Evolutionary conservation across 2,329 filamentous ascomycete genomes (phyloP), one percentile per base, ranked within the genome.

Genomic region (Parastagonospora nodorum): DNA sequence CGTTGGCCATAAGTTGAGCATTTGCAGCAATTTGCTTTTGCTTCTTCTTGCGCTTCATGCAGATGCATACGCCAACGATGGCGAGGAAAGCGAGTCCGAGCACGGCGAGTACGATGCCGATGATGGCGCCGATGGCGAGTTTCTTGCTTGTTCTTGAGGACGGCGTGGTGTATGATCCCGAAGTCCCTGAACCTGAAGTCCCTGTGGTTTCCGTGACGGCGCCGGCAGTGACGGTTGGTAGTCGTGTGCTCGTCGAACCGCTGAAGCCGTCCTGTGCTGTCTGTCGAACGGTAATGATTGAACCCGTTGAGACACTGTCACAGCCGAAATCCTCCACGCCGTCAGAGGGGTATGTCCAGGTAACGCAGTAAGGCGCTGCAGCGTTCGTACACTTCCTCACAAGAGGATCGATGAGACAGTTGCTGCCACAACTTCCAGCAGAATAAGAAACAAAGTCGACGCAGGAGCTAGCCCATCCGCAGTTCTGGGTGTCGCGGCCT

Each of bases 391-490:
- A 69, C 32, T 68, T 68, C 8, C 55, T 51, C 11, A 67, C 42
- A 42, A 66, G 65, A n/a, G 48, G 48, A 36, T 70, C 58, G 12
- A 42, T 14, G 14, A 52, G 15, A 44, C 67, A 70, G 36, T 42
- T 48, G 2, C 48, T 27, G 14, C 50, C 55, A 36, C 64, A 68
- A 27, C 37, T 33, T 6, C 53, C 52, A 12, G 60, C 53, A 1
- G 27, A 47, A 29, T 51, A 64, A 10, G 19, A 45, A 9, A 49
- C 47, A 32, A 59, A 61, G 46, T 67, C 63, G n/a, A 70, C 45
- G 37, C 64, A 70, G n/a, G 50, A 57, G 19, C 55, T 58, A n/a
- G 52, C 55, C 64, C 61, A 70, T 11, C 54, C 60, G 37, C 66
- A 68, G 15, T 58, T 42, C 42, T 63, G 51, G 2, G 53, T 59